Evolutionary conservation across 2,329 filamentous ascomycete genomes (phyloP), one percentile per base, ranked within the genome.

Genomic region (Penicillium verrucosum): DNA sequence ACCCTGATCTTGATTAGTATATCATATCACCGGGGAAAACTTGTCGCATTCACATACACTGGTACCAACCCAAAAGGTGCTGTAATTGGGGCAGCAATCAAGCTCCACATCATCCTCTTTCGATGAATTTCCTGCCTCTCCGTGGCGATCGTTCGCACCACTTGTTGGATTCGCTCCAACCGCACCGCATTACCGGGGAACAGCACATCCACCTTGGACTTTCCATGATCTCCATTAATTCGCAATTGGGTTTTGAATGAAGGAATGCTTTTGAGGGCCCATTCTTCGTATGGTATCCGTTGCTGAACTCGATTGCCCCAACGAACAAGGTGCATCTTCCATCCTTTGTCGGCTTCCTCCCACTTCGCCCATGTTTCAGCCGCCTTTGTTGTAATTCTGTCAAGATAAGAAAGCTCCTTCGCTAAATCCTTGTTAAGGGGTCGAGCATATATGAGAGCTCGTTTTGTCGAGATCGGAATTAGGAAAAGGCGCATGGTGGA

Each of bases 221-320:
- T 85, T 49, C 85, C 82, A 61, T 82, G 81, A 37, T 83, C 84
- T 51, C 84, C 85, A 51, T 89, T 85, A 47, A 83, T 79, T 64
- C 84, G 82, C 56, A 86, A 82, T 63, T 85, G 82, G 56, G 85
- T 78, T 41, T 86, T 90, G 65, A 96, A 80, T 23, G 92, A 88
- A 43, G 94, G 94, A 51, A 99, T 87, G 36, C 91, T 96, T 78
- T 97, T 97, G 64, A 99, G 81, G 0, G 90, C 92, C 94, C 94
- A 99, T 87, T 99, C 94, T 76, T 97, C 90, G 73, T 90, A 97
- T 3, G 94, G 90, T 68, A 99, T 96, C 60, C 90, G 85, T 66
- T 90, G 87, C 59, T 99, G 84, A 16, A 90, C 85, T 47, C 85
- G 80, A 76, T 99, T 97, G 54, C 94, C 94, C 74, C 93, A 95